Conservation (phyloP, 208 protist genomes). For the Acanthamoeba royreba region DNA sequence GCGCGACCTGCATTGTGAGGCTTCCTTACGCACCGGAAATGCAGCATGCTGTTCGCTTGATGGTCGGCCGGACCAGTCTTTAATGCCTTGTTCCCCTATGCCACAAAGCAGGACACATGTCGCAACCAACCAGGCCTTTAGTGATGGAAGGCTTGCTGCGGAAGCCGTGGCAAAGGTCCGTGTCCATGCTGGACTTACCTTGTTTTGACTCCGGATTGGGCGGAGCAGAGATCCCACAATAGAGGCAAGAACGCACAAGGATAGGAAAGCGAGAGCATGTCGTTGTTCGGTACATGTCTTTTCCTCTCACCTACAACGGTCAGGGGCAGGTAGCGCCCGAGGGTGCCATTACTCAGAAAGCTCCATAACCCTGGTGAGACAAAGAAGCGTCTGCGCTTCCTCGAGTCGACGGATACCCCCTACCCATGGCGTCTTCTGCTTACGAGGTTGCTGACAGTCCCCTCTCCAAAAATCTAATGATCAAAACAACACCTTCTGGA, state of each 20-base stretch:
- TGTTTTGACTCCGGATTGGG: neutral
- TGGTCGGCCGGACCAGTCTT: too few relatives aligned
- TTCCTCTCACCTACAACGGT: neutral
- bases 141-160: too few relatives aligned
- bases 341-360: constrained; percentile 16
- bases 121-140: too few relatives aligned
- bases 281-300: neutral
- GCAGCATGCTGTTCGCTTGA: too few relatives aligned
- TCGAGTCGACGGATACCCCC: neutral
- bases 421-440: neutral
- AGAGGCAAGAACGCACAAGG: neutral
- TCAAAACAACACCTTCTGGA: too few relatives aligned
- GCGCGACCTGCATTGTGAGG: too few relatives aligned
- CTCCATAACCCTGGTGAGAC: constrained; percentile 13
- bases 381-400: neutral
- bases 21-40: too few relatives aligned
- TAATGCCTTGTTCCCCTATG: too few relatives aligned
- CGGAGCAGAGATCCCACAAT: neutral
- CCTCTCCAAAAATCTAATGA: neutral
- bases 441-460: neutral
- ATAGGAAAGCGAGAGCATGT: neutral
- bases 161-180: too few relatives aligned
- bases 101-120: too few relatives aligned
- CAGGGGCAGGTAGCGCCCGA: neutral
- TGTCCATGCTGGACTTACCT: neutral